phyloP scores from a whole-genome alignment of 2,329 filamentous ascomycete genomes.

The Exserohilum turcica region DNA sequence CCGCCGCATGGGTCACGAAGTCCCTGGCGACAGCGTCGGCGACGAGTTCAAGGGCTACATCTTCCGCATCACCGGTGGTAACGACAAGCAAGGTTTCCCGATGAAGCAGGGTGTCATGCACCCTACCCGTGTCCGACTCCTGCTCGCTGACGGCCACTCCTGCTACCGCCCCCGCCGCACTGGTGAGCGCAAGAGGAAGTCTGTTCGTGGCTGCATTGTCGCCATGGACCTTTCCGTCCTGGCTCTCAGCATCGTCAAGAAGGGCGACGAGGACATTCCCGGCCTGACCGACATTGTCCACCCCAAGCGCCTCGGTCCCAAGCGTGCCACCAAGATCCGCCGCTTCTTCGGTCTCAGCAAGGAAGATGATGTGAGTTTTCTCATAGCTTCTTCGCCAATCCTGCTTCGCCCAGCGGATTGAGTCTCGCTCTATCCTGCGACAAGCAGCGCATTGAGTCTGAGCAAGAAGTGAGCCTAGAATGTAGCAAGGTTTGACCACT shows the following conservation, averaged over 20 bases:
- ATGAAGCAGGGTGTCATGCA: constrained; percentile 99
- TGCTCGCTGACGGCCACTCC: constrained; percentile 94
- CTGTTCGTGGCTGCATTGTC: constrained; percentile 98
- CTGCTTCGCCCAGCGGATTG: constrained; percentile 49
- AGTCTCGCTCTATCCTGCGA: constrained; percentile 62
- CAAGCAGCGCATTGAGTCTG: constrained; percentile 54
- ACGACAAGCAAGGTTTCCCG: constrained; percentile 99
- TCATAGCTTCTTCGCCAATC: constrained; percentile 70
- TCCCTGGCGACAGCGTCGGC: constrained; percentile 90
- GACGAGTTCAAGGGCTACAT: constrained; percentile 99
- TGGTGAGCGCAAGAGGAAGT: constrained; percentile 99
- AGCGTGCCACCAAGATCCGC: constrained; percentile 99
- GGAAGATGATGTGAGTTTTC: constrained; percentile 98
- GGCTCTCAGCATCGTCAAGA: constrained; percentile 95
- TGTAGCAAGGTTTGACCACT: constrained; percentile 20
- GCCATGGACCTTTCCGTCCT: constrained; percentile 93
- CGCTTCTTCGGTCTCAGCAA: constrained; percentile 99
- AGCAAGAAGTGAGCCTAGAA: constrained; percentile 32
- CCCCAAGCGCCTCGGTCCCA: constrained; percentile 99
- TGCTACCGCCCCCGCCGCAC: constrained; percentile 98
- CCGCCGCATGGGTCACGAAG: constrained; percentile 93
- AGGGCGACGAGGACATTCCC: constrained; percentile 92
- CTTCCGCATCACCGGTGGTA: constrained; percentile 98
- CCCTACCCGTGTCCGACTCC: constrained; percentile 96
- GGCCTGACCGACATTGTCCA: constrained; percentile 96